Evolutionary conservation across 148 eudicot species (phyloP), one percentile per base, ranked within the genome.

Genomic region (Simmondsia chinensis): DNA sequence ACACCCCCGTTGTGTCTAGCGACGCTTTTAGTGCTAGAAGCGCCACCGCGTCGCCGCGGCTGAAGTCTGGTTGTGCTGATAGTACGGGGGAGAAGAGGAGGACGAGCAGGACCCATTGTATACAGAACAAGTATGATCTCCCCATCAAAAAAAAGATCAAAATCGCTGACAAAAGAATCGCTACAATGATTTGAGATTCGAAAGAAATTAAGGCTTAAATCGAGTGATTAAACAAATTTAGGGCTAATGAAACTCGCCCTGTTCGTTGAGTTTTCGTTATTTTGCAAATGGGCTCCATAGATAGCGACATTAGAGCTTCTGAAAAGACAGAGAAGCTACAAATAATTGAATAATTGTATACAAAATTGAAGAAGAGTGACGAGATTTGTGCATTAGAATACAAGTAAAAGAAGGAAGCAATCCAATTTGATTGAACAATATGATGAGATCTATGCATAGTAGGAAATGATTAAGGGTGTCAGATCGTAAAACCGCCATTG

Each of bases 11-110:
- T 10, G 63, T 68, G 54, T 77, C 84, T 2, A 73, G 45, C 9
- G 60, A 33, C 1, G 74, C 46, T 28, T 70, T 77, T 2, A 77
- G 40, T 2, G 39, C 41, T 16, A 63, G 5, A 27, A 77, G 59
- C 2, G 84, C 56, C 18, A 54, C 48, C 1, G 46, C 43, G 26
- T 77, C 83, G 4, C 48, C 14, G 22, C 46, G 50, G 27, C 26
- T 33, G n/a, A n/a, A n/a, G n/a, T n/a, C n/a, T n/a, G n/a, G n/a
- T 11, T 8, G 39, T 5, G 51, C 33, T 9, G 37, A 19, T 17
- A 43, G 41, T 3, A 31, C 21, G 4, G 9, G 12, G 9, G 48
- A 37, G 13, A n/a, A n/a, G n/a, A n/a, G n/a, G n/a, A n/a, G n/a
- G n/a, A n/a, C n/a, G n/a, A n/a, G n/a, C n/a, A n/a, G n/a, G n/a